Conservation (phyloP, 129 eudicot species). For the Flaveria sonorensis region DNA sequence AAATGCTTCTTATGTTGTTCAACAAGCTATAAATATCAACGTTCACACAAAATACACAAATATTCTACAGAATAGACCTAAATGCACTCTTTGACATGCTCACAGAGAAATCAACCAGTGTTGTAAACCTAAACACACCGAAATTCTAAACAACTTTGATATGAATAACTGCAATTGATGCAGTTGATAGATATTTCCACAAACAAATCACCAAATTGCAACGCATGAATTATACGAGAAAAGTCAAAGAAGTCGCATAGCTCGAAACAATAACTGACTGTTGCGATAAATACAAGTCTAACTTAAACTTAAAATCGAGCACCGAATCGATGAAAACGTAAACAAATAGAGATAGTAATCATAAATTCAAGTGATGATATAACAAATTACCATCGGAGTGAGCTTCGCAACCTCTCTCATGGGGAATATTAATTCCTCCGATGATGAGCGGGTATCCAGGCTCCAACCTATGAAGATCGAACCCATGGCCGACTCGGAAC, state of each 20-base stretch:
- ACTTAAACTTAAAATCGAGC: neutral
- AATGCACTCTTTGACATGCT: slow-evolving; percentile 15
- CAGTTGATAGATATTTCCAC: neutral
- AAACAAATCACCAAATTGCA: neutral
- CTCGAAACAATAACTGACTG: neutral
- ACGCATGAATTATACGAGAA: neutral
- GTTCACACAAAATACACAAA: neutral
- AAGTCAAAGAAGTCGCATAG: neutral
- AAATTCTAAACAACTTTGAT: neutral
- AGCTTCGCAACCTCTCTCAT: slow-evolving; percentile 96
- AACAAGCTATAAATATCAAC: neutral
- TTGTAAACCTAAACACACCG: slow-evolving; percentile 13
- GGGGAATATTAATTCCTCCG: slow-evolving; percentile 90
- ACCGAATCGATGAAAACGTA: neutral
- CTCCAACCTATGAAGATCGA: slow-evolving; percentile 88
- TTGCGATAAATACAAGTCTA: neutral
- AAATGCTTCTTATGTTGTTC: neutral
- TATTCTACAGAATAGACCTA: neutral
- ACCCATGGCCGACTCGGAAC: slow-evolving; percentile 93
- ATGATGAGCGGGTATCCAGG: slow-evolving; percentile 95
- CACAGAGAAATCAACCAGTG: neutral
- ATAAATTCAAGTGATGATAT: neutral
- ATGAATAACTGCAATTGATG: neutral
- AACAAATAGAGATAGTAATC: neutral
- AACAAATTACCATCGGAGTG: slow-evolving; percentile 83